These are phyloP conservation scores for Conringia planisiliqua DNA, from an alignment of 345 rosid genomes.

Conservation along the genomic window DNA sequence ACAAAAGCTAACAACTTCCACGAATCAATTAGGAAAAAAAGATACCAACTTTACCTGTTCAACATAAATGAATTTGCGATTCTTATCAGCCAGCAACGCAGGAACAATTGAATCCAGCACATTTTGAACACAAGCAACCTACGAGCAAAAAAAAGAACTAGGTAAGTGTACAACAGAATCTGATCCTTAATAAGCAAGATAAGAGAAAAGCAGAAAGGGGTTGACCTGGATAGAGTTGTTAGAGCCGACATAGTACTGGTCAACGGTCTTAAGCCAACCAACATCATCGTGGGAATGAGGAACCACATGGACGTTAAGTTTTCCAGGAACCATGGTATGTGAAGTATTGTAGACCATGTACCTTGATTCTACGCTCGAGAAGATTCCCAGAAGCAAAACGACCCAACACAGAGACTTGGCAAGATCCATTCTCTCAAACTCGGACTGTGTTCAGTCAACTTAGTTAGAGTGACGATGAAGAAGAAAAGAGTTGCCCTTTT, in stretches of 20 bases:
- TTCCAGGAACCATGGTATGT: conserved; percentile 62
- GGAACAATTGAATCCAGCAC: conserved; percentile 90
- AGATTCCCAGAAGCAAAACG: conserved; percentile 35
- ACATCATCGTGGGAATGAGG: conserved; percentile 96
- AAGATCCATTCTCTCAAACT: conserved; percentile 27
- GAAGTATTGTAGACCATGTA: conserved; percentile 84
- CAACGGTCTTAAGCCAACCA: conserved; percentile 97
- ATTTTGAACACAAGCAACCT: conserved; percentile 96
- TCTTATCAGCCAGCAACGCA: conserved; percentile 81
- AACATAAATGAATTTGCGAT: conserved; percentile 82
- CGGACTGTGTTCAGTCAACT: conserved; percentile 14
- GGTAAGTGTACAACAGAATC: conserved; percentile 4
- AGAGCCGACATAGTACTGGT: conserved; percentile 97
- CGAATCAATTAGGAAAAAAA: conserved; percentile 6
- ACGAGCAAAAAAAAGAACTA: not conserved
- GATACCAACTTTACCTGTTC: conserved; percentile 52
- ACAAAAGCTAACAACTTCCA: not conserved
- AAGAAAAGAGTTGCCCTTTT: conserved; percentile 20
- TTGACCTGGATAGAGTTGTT: conserved; percentile 94
- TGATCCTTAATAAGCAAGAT: not conserved
- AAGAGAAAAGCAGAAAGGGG: not conserved
- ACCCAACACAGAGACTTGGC: conserved; percentile 2
- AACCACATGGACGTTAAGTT: conserved; percentile 93
- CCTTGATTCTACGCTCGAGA: conserved; percentile 52
- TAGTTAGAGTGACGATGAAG: conserved; percentile 14